Conservation (phyloP, 2,329 filamentous ascomycete genomes). For the Fusarium sp. region DNA sequence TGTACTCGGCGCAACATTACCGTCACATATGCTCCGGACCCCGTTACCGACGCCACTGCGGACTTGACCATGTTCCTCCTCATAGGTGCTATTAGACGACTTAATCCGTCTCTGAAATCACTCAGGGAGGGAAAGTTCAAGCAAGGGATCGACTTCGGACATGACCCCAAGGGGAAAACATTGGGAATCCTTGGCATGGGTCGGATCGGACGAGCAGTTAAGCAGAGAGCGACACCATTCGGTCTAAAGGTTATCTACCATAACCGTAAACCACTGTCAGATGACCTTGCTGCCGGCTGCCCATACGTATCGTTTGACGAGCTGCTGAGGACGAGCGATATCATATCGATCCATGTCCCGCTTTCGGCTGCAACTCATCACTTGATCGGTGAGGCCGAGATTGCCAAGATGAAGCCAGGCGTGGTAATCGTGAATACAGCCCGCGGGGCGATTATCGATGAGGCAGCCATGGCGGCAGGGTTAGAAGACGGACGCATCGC, state of each 20-base stretch:
- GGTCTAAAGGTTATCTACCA: conserved; percentile 70
- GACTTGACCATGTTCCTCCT: conserved; percentile 78
- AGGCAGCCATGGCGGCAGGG: conserved; percentile 63
- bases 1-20: conserved; percentile 63
- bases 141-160: conserved; percentile 66
- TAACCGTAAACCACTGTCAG: conserved; percentile 56
- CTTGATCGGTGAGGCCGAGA: conserved; percentile 61
- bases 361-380: conserved; percentile 62
- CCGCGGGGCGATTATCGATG: conserved; percentile 66
- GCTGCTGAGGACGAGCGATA: conserved; percentile 62
- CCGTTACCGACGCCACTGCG: conserved; percentile 76
- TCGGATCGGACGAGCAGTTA: conserved; percentile 63
- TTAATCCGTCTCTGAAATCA: conserved; percentile 68
- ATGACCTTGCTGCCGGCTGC: conserved; percentile 55
- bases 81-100: conserved; percentile 73
- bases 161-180: conserved; percentile 75
- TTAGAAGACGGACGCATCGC: conserved; percentile 65
- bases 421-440: conserved; percentile 68
- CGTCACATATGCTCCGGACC: conserved; percentile 75
- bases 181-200: conserved; percentile 70
- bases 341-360: conserved; percentile 64
- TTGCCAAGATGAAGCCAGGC: conserved; percentile 65
- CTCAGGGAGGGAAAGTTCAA: conserved; percentile 69
- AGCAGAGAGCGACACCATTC: conserved; percentile 61
- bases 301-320: conserved; percentile 66